phyloP scores from a whole-genome alignment of 2,329 filamentous ascomycete genomes.

The Colletotrichum sp. region DNA sequence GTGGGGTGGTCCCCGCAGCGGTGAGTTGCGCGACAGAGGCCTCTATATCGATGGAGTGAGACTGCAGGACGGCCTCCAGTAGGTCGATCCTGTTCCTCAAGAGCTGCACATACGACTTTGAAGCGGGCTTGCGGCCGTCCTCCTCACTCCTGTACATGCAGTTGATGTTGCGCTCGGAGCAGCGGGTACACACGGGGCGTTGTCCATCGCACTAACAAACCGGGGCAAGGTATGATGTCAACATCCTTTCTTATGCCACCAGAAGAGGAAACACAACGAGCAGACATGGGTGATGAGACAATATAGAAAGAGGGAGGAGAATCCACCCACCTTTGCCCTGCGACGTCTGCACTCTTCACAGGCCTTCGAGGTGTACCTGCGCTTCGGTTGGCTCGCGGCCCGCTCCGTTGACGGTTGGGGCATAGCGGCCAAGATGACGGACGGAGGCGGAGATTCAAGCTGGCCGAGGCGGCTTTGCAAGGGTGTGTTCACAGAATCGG shows the following conservation, averaged over 20 bases:
- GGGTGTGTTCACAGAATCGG: neutral
- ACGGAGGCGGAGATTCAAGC: neutral
- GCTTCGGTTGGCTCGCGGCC: conserved; percentile 10
- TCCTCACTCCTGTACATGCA: conserved; percentile 35
- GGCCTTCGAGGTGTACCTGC: conserved; percentile 30
- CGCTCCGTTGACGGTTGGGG: conserved; percentile 6
- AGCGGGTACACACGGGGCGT: conserved; percentile 36
- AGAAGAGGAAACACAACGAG: neutral
- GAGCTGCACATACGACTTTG: conserved; percentile 38
- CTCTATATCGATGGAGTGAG: conserved; percentile 33
- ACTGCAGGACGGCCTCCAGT: conserved; percentile 32
- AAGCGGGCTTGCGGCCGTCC: conserved; percentile 37
- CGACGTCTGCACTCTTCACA: conserved; percentile 41
- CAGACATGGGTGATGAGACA: neutral
- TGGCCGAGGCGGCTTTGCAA: neutral
- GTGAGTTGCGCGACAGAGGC: conserved; percentile 25
- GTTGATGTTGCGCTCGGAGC: conserved; percentile 29
- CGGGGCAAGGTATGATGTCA: neutral
- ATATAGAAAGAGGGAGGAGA: neutral
- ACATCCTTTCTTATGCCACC: neutral
- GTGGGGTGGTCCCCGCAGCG: neutral
- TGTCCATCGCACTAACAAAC: conserved; percentile 34
- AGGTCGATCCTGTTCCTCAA: conserved; percentile 35
- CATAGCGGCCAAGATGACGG: neutral
- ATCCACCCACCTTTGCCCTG: conserved; percentile 34